Evolutionary conservation across 805 yeast genomes (phyloP), one percentile per base, ranked within the genome.

Genomic region (Cephaloascus albidus): DNA sequence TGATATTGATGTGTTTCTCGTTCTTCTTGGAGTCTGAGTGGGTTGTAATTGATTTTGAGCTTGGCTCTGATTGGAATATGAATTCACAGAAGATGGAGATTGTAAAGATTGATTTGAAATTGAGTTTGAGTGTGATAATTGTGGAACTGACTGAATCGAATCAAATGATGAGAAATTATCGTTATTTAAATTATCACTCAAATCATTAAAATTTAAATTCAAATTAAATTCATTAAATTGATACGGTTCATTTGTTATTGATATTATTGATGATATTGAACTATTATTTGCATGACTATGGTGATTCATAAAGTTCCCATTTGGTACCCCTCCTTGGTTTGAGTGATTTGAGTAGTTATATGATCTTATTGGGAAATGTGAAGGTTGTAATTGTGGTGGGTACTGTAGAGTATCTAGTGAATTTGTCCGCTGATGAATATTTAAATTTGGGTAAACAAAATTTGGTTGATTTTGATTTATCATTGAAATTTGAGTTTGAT

Each of bases 1-100:
- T 41, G 67, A 56, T 33, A 60, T 46, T 44, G 65, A 53, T 51
- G 60, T 56, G 36, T 57, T 59, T 41, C 70, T 49, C 18, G 54
- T 53, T 40, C 61, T 51, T 17, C 63, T 48, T 2, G 72, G 70
- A 5, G 70, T 65, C 30, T 61, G 50, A 31, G 50, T 10, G n/a
- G 6, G 6, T 8, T 8, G 14, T 10, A 10, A 10, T 31, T 8
- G 12, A 12, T 12, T 12, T 23, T 6, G 28, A 23, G 28, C 28
- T 6, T 23, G 6, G n/a, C n/a, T n/a, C n/a, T n/a, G n/a, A 8
- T 5, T 15, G 6, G 17, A 14, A n/a, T 10, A 16, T 16, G 33
- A 31, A 16, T 14, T 16, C 8, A 31, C 16, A 6, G 33, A 31
- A 6, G 38, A 33, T 10, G 42, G 37, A 26, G 31, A 31, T 33